Conservation (phyloP, 163 green algal genomes). For the Trebouxiophyceae sp. region DNA sequence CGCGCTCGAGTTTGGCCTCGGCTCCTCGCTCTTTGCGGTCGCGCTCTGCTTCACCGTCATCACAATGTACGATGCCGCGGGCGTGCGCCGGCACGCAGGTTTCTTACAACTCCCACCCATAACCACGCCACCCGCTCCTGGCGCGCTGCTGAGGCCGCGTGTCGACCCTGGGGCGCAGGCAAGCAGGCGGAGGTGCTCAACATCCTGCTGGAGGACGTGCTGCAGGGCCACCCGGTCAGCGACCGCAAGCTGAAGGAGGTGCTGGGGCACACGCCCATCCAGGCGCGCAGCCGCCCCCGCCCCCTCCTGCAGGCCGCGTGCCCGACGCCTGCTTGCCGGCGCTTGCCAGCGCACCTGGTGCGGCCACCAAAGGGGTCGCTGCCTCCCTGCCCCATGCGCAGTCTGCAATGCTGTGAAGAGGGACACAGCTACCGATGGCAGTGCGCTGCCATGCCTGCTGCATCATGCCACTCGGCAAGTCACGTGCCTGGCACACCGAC, state of each 20-base stretch:
- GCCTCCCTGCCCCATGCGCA: no score
- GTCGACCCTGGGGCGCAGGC: slow-evolving; percentile 35
- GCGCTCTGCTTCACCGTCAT: slow-evolving; percentile 74
- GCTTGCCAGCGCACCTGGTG: no score
- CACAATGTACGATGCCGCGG: slow-evolving; percentile 93
- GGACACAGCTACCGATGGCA: no score
- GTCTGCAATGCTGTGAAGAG: no score
- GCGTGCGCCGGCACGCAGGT: slow-evolving; percentile 77
- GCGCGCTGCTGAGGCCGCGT: neutral
- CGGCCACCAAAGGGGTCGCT: no score
- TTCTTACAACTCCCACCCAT: neutral
- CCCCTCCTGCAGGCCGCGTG: neutral
- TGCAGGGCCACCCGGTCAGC: slow-evolving; percentile 64
- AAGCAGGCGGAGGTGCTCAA: slow-evolving; percentile 76
- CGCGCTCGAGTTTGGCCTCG: slow-evolving; percentile 67
- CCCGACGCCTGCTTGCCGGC: no score
- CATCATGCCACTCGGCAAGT: no score
- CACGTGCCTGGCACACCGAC: no score
- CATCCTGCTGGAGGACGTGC: slow-evolving; percentile 52
- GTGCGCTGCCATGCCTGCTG: no score
- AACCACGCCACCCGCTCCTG: neutral
- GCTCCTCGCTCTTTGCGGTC: slow-evolving; percentile 70
- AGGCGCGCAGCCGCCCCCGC: slow-evolving; percentile 37
- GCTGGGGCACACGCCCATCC: slow-evolving; percentile 80
- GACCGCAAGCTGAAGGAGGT: slow-evolving; percentile 85